These are phyloP conservation scores for Coemansia sp. DNA, from an alignment of 192 early-diverging fungal species.

Conservation along the genomic window DNA sequence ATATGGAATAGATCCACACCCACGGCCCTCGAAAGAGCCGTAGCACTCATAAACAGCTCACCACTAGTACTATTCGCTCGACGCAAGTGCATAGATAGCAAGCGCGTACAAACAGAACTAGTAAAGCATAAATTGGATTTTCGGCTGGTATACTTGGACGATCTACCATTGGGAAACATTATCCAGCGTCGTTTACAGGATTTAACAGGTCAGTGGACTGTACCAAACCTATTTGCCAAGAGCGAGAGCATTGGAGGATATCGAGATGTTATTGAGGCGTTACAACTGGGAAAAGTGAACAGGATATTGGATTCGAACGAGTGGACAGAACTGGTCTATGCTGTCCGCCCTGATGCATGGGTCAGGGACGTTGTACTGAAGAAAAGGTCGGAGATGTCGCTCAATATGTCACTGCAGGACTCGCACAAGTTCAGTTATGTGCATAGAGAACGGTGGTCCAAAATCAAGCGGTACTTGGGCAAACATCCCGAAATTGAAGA, in stretches of 20 bases:
- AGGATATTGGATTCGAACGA: constrained; percentile 21
- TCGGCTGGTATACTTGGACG: constrained; percentile 34
- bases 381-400: constrained; percentile 37
- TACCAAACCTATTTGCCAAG: constrained; percentile 44
- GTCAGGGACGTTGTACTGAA: constrained; percentile 22
- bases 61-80: constrained; percentile 44
- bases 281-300: constrained; percentile 23
- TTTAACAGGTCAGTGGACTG: constrained; percentile 48
- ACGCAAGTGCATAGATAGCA: constrained; percentile 23
- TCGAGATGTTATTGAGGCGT: constrained; percentile 8
- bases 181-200: constrained; percentile 46
- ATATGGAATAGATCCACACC: constrained; percentile 34
- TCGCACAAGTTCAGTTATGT: constrained; percentile 42
- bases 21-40: constrained; percentile 35
- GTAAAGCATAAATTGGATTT: constrained; percentile 12
- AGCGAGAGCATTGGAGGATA: constrained; percentile 43
- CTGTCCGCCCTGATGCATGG: constrained; percentile 31
- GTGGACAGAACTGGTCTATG: constrained; percentile 41
- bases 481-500: constrained; percentile 43
- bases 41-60: constrained; percentile 39
- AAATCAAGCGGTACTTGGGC: constrained; percentile 44
- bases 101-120: constrained; percentile 15
- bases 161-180: constrained; percentile 24
- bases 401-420: constrained; percentile 44
- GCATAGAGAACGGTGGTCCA: constrained; percentile 39